These are phyloP conservation scores for Tetrahymena thermophila DNA, from an alignment of 73 alveolate species.

Conservation along the genomic window DNA sequence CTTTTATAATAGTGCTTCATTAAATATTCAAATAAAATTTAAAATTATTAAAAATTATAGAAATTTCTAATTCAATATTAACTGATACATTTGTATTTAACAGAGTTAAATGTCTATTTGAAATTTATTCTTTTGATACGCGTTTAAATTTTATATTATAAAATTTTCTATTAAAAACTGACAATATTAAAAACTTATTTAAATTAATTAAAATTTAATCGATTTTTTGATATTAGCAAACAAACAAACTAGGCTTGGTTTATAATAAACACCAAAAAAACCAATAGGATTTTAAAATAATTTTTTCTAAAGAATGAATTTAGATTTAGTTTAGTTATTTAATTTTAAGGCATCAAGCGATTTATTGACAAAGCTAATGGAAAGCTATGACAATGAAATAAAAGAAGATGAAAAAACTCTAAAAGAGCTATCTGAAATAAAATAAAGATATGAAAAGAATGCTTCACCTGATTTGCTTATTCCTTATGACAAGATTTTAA, in stretches of 20 bases:
- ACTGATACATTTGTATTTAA: not conserved
- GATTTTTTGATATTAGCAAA: not conserved
- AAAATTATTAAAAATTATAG: too few species aligned
- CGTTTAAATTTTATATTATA: not conserved
- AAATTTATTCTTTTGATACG: not conserved
- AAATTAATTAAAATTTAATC: not conserved
- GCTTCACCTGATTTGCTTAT: not conserved
- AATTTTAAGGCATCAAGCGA: not conserved
- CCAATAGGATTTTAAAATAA: not conserved
- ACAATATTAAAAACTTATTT: not conserved
- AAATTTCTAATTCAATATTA: too few species aligned
- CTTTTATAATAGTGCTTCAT: too few species aligned
- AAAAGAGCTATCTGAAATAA: not conserved
- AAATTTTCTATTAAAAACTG: not conserved
- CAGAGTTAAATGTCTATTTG: not conserved
- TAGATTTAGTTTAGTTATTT: not conserved
- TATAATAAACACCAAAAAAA: not conserved
- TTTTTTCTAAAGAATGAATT: not conserved
- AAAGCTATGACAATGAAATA: not conserved
- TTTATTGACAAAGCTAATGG: not conserved
- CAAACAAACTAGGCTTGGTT: not conserved
- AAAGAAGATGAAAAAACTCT: not conserved
- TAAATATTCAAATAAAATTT: too few species aligned
- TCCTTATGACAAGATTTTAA: not conserved
- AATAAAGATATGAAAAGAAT: not conserved